phyloP scores from a whole-genome alignment of 2,329 filamentous ascomycete species.

The Claviceps sp. region DNA sequence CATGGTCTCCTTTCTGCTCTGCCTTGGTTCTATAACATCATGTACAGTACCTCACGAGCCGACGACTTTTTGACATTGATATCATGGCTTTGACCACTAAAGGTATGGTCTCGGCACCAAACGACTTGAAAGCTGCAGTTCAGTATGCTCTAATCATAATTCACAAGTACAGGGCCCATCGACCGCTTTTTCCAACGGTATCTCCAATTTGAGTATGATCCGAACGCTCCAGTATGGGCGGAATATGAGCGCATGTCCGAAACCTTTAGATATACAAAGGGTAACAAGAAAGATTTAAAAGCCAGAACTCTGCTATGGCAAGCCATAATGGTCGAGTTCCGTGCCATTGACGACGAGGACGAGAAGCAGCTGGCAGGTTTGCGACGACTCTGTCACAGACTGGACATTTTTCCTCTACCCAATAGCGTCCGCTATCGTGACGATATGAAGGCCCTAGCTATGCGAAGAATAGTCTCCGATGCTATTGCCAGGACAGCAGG shows the following conservation, averaged over 20 bases:
- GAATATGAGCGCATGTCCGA: neutral
- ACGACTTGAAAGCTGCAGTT: no score
- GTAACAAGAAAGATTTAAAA: neutral
- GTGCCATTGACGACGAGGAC: neutral
- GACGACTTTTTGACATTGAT: no score
- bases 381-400: neutral
- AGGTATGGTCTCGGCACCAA: no score
- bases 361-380: neutral
- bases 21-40: no score
- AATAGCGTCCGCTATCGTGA: neutral
- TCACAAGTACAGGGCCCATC: neutral
- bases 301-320: neutral
- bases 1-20: no score
- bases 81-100: no score
- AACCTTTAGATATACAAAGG: neutral
- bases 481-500: neutral
- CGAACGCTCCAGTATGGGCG: neutral
- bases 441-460: neutral
- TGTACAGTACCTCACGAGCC: no score
- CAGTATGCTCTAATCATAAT: no score
- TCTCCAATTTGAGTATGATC: neutral
- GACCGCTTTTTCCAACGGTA: neutral
- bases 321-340: neutral
- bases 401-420: neutral
- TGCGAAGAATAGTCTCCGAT: neutral